These are phyloP conservation scores for Boletus tomentosulus DNA, from an alignment of 768 basidiomycete genomes.

Conservation along the genomic window DNA sequence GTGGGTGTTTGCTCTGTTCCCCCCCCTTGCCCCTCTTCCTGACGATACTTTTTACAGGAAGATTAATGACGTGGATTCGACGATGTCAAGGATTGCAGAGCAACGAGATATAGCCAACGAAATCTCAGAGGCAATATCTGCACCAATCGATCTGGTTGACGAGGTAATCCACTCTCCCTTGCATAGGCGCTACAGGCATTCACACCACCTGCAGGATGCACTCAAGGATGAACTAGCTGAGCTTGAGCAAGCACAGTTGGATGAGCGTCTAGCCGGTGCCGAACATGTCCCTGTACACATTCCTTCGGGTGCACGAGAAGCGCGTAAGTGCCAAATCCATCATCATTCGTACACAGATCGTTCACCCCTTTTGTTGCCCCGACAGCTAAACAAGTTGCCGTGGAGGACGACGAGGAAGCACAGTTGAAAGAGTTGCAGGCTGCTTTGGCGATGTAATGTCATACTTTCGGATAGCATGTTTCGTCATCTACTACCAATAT, in stretches of 20 bases:
- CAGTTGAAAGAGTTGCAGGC: conserved; percentile 89
- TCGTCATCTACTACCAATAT: conserved; percentile 33
- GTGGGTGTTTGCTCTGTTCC: conserved; percentile 46
- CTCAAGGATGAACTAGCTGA: conserved; percentile 78
- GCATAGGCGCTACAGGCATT: background rate
- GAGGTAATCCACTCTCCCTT: conserved; percentile 49
- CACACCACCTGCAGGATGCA: conserved; percentile 56
- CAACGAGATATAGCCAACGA: conserved; percentile 92
- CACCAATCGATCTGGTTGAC: conserved; percentile 63
- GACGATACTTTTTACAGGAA: conserved; percentile 44
- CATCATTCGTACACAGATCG: background rate
- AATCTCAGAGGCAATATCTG: conserved; percentile 84
- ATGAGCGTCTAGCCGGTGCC: conserved; percentile 78
- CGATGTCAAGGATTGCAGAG: conserved; percentile 83
- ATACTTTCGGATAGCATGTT: conserved; percentile 18
- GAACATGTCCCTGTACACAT: conserved; percentile 87
- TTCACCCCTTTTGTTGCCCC: conserved; percentile 3
- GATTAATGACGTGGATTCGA: conserved; percentile 84
- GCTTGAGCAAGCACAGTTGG: conserved; percentile 84
- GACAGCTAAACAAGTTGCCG: conserved; percentile 37
- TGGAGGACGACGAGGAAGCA: conserved; percentile 89
- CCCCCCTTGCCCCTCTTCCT: background rate
- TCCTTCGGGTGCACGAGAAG: conserved; percentile 56
- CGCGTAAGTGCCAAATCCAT: conserved; percentile 39
- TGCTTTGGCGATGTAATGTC: conserved; percentile 68